Percentiles rank a stretch among this genome's conserved stretches.
Evolutionary conservation across 306 rosid species (phyloP).

Genomic region (Clitoria ternatea): DNA sequence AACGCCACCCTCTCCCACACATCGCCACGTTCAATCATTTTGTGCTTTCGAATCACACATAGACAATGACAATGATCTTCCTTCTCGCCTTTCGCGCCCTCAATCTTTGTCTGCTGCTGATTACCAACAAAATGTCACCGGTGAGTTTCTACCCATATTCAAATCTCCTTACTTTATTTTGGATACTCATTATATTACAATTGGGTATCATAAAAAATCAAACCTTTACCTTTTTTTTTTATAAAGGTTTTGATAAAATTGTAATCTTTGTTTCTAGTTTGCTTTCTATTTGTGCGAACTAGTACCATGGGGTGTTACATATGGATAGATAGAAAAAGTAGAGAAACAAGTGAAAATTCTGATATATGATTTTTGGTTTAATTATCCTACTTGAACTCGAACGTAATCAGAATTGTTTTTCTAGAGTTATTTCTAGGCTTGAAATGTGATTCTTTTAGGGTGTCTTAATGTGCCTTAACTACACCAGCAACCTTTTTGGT

Average conservation of each 20-base stretch:
- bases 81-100: slow-evolving; percentile 19
- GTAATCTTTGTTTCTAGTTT: neutral
- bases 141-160: neutral
- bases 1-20: slow-evolving; percentile 22
- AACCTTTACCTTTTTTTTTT: neutral
- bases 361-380: too few species aligned
- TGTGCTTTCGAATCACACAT: neutral
- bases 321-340: too few species aligned
- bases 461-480: too few species aligned
- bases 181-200: neutral
- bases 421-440: too few species aligned
- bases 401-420: too few species aligned
- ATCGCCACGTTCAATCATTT: slow-evolving; percentile 14
- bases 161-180: neutral
- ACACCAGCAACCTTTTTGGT: too few species aligned
- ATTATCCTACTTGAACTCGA: too few species aligned
- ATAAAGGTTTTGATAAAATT: neutral
- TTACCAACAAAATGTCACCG: neutral
- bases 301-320: too few species aligned
- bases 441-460: too few species aligned
- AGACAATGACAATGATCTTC: neutral
- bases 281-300: neutral
- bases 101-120: slow-evolving; percentile 16
- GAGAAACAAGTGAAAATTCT: too few species aligned
- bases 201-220: neutral